Evolutionary conservation across 192 early-diverging fungal species (phyloP).

Genomic region (Linnemannia elongata): DNA sequence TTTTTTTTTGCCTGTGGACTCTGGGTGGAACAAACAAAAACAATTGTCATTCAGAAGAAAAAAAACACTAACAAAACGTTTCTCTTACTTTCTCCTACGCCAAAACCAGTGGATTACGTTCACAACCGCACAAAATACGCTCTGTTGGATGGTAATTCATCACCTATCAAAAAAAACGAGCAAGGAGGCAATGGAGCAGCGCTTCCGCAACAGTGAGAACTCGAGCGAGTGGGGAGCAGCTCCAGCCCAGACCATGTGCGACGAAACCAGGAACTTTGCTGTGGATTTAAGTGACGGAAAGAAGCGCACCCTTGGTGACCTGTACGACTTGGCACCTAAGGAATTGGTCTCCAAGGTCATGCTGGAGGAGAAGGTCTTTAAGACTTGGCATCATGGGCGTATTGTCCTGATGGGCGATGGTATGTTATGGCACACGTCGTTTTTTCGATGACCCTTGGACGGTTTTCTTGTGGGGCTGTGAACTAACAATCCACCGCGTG

Average conservation of each 20-base stretch:
- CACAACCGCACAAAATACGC: not conserved
- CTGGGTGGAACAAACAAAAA: no score
- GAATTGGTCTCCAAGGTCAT: not conserved
- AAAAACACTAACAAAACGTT: not conserved
- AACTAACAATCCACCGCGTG: not conserved
- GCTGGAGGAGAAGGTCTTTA: conserved; percentile 24
- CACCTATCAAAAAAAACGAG: not conserved
- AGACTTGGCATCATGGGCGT: conserved; percentile 11
- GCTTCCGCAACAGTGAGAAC: no score
- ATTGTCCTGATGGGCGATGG: conserved; percentile 19
- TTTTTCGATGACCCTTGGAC: not conserved
- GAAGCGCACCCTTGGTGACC: not conserved
- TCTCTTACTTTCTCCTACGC: no score
- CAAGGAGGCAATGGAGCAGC: not conserved
- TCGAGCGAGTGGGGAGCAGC: conserved; percentile 25
- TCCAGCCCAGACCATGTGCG: not conserved
- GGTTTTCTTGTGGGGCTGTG: not conserved
- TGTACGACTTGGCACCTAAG: not conserved
- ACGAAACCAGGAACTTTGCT: not conserved
- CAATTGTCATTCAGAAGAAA: no score
- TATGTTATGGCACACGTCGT: not conserved
- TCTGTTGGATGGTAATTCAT: conserved; percentile 16
- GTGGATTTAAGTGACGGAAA: not conserved
- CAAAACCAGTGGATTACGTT: conserved; percentile 17
- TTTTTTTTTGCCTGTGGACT: no score